Evolutionary conservation across 2,329 filamentous ascomycete species (phyloP), one percentile per base, ranked within the genome.

Genomic region (Cladorrhinum sp.): DNA sequence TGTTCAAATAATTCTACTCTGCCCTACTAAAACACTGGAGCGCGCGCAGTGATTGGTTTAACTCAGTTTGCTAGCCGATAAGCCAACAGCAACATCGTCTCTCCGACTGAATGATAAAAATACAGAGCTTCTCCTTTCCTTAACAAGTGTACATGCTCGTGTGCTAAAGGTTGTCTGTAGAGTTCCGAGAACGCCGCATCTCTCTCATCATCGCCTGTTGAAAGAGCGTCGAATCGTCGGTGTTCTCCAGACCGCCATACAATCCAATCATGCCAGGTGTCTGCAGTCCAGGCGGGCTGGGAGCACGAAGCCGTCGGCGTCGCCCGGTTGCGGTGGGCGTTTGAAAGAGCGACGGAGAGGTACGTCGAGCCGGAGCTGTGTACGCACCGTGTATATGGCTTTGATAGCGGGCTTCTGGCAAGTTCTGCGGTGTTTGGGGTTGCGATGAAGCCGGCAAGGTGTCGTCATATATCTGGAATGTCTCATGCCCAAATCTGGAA

Each of bases 241-340:
- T 72, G 68, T 83, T 83, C 68, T 83, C 81, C 53, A 70, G 70
- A 12, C 79, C 80, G 21, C 78, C 78, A 63, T 82, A 80, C 23
- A 82, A 70, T 12, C 80, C 78, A 63, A 70, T 70, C 62, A 79
- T 79, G 0, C 79, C 78, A n/a, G 74, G 73, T n/a, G 72, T 74
- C 26, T 70, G 69, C 55, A 81, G 62, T n/a, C 76, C 76, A 30
- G 65, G 57, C 2, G 77, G 76, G 30, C 75, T 78, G 23, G 65
- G 67, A 33, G 60, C 56, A 18, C 60, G 48, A 46, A 24, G n/a
- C 30, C 57, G 64, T 49, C 59, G 67, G 16, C 62, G 59, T 23
- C 65, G 58, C 14, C 66, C 60, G 20, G 60, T 64, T 36, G 63
- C 66, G 16, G 61, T 65, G 12, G 64, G 66, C 16, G 66, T 65